Conservation (phyloP, 2,329 filamentous ascomycete species). For the Exophiala sp. region DNA sequence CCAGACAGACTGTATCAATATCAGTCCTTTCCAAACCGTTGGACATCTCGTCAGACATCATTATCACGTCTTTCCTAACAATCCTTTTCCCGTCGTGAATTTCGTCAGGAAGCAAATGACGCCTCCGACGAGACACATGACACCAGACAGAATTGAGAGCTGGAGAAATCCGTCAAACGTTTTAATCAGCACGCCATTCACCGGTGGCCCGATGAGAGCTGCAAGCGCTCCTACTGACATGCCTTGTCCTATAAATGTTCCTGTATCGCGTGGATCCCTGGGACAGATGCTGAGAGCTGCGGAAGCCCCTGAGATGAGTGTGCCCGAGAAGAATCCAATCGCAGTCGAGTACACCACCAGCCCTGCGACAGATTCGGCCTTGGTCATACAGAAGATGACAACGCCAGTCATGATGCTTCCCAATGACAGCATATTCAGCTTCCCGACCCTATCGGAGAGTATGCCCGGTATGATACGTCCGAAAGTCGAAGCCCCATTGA, state of each 20-base stretch:
- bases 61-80: neutral
- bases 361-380: slow-evolving; percentile 51
- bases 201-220: slow-evolving; percentile 48
- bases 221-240: slow-evolving; percentile 40
- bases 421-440: slow-evolving; percentile 25
- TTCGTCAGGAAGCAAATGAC: slow-evolving; percentile 28
- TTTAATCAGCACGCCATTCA: slow-evolving; percentile 46
- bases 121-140: slow-evolving; percentile 36
- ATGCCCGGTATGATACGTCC: slow-evolving; percentile 33
- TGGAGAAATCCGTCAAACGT: slow-evolving; percentile 40
- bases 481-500: slow-evolving; percentile 46
- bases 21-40: neutral
- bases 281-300: slow-evolving; percentile 21
- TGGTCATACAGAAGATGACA: slow-evolving; percentile 53
- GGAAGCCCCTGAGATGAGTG: slow-evolving; percentile 41
- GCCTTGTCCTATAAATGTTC: slow-evolving; percentile 30
- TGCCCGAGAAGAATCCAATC: slow-evolving; percentile 66
- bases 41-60: neutral
- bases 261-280: slow-evolving; percentile 27
- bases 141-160: slow-evolving; percentile 38
- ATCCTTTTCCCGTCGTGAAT: neutral
- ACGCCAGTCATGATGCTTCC: slow-evolving; percentile 42
- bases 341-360: slow-evolving; percentile 54
- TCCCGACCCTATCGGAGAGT: slow-evolving; percentile 30
- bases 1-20: no score